Base-by-base conservation (phyloP, 139 green algal species). In the Volvox reticuliferus region DNA sequence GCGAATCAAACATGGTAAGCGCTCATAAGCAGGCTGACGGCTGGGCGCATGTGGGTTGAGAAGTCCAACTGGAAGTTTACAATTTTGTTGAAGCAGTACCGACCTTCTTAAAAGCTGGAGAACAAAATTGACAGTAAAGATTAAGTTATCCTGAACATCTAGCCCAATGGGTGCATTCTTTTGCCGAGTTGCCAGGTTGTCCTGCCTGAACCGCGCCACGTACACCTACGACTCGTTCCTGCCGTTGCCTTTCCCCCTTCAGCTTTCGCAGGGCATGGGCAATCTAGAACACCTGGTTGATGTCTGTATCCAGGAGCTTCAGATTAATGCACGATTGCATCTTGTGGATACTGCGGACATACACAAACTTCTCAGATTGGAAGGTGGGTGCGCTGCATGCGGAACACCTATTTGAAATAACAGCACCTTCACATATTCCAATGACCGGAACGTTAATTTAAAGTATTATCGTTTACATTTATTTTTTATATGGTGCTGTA, bases 151-250 rank as follows among this genome's bases (percentile, higher is more conserved):
- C 44, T 55, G 44, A 55, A 55, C 44, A 55, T 5, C 9, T 55
- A 55, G 5, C 44, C 44, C 44, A 9, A 9, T 55, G 44, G 5
- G 44, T 55, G 44, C 44, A 55, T 55, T 5, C 44, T 55, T 55
- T 55, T 55, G 44, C 44, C 76, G 62, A 2, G 22, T 37, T 79
- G 26, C 16, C 73, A 79, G 13, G 73, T 44, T 32, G 16, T 79
- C 24, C 73, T 79, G 32, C 73, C 26, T 61, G 16, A 82, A 19
- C 33, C n/a, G 76, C 33, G 76, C 76, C 76, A 82, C 6, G 78
- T 84, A 84, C 78, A 16, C 78, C 22, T 84, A 84, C 78, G 78
- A 67, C 78, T 33, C 75, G 32, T 55, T 55, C 75, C 32, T 61
- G 36, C 78, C 78, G 78, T 84, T 65, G 36, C 26, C 22, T 2